phyloP scores from a whole-genome alignment of 495 filamentous ascomycete species.

The Darksidea phi region DNA sequence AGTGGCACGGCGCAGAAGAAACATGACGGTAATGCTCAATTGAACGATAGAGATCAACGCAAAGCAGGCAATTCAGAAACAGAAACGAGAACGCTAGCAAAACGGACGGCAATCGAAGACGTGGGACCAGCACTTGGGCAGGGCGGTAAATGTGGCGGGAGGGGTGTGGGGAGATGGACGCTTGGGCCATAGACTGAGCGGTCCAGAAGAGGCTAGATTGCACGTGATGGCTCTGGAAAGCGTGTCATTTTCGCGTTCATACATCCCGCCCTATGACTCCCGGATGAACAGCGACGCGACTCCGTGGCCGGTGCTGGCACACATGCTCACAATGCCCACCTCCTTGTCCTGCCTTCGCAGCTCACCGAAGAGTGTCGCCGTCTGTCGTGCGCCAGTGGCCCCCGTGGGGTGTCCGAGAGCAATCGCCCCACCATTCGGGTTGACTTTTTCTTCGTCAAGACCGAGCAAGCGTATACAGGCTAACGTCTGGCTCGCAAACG shows the following conservation, averaged over 20 bases:
- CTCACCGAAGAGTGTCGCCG: conserved; percentile 29
- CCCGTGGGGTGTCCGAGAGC: conserved; percentile 36
- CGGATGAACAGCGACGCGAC: conserved; percentile 32
- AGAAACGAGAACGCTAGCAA: conserved; percentile 5
- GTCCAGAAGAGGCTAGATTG: conserved; percentile 1
- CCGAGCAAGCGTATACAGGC: conserved; percentile 33
- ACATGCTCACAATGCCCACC: conserved; percentile 34
- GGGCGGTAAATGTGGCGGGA: conserved; percentile 22
- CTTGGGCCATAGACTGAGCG: neutral
- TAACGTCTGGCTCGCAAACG: conserved; percentile 36
- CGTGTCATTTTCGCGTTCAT: no score
- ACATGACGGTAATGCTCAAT: conserved; percentile 28
- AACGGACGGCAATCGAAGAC: neutral
- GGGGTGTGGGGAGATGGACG: conserved; percentile 16
- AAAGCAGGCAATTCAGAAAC: neutral
- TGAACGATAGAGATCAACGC: conserved; percentile 3
- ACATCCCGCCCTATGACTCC: conserved; percentile 24
- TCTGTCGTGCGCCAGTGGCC: conserved; percentile 31
- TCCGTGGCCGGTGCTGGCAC: conserved; percentile 30
- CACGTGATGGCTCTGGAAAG: no score
- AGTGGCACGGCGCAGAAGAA: conserved; percentile 23
- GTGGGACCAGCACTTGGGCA: neutral
- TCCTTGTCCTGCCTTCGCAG: conserved; percentile 31
- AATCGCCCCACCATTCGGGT: conserved; percentile 37
- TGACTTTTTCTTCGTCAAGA: conserved; percentile 35